phyloP scores from a whole-genome alignment of 306 rosid genomes.

The barrel medic (Medicago truncatula) region DNA sequence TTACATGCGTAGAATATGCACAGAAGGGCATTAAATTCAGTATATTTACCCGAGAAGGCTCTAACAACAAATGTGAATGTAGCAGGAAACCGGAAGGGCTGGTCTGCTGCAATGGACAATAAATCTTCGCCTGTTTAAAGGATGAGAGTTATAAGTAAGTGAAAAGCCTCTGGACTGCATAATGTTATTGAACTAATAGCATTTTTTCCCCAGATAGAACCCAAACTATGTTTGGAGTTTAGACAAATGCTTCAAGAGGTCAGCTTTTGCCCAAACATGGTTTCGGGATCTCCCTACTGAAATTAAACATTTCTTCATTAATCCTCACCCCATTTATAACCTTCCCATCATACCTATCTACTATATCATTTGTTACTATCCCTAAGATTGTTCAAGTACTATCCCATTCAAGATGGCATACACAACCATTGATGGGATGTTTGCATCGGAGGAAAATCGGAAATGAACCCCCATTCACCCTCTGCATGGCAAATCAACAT shows the following conservation, averaged over 20 bases:
- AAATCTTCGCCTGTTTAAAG: constrained; percentile 90
- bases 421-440: not conserved
- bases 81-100: constrained; percentile 99
- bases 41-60: constrained; percentile 89
- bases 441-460: not conserved
- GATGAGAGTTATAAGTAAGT: constrained; percentile 42
- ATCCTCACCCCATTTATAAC: constrained; percentile 5
- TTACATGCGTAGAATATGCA: constrained; percentile 36
- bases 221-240: constrained; percentile 1
- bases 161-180: constrained; percentile 31
- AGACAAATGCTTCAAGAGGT: not conserved
- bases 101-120: constrained; percentile 94
- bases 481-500: not conserved
- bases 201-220: not conserved
- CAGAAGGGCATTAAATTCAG: constrained; percentile 26
- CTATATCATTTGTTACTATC: not conserved
- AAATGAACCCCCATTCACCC: not conserved
- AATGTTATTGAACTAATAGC: constrained; percentile 33
- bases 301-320: not conserved
- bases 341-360: not conserved
- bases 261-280: not conserved
- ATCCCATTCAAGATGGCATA: not conserved
- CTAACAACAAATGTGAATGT: constrained; percentile 99
- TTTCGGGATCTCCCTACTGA: constrained; percentile 1
- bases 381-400: not conserved